Conservation (phyloP, 176 grass and related monocot genomes). For the Chloris gayana region DNA sequence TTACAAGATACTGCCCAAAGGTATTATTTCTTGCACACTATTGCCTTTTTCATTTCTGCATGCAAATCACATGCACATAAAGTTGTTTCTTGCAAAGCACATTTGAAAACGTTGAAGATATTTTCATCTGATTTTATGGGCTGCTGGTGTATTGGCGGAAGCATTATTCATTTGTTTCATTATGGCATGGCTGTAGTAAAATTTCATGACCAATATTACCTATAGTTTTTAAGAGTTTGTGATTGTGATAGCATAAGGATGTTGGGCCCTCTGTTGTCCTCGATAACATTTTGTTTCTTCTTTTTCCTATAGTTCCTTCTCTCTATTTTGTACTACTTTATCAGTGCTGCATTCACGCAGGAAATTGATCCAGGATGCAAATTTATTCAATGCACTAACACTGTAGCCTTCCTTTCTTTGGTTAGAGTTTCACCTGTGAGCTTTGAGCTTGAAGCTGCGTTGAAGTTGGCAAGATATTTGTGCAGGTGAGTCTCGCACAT, state of each 20-base stretch:
- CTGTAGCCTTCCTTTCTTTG: slow-evolving; percentile 12
- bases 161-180: slow-evolving; percentile 15
- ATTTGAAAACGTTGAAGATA: slow-evolving; percentile 21
- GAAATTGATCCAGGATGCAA: slow-evolving; percentile 9
- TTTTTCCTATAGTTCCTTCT: background rate
- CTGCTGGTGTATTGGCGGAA: slow-evolving; percentile 13
- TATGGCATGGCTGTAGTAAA: background rate
- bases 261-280: background rate
- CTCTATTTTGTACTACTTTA: background rate
- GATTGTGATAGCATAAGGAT: slow-evolving; percentile 8
- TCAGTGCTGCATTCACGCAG: background rate
- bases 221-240: slow-evolving; percentile 24
- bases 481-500: slow-evolving; percentile 59
- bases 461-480: slow-evolving; percentile 96
- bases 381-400: slow-evolving; percentile 28
- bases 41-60: slow-evolving; percentile 8
- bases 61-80: background rate
- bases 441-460: slow-evolving; percentile 97
- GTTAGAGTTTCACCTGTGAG: slow-evolving; percentile 98
- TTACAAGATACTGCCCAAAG: slow-evolving; percentile 98
- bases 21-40: slow-evolving; percentile 30
- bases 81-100: background rate
- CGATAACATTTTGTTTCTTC: slow-evolving; percentile 9
- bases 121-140: slow-evolving; percentile 6
- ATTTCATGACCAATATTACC: background rate